phyloP scores from a whole-genome alignment of 2,329 filamentous ascomycete species.

The Teratosphaeria viscida region DNA sequence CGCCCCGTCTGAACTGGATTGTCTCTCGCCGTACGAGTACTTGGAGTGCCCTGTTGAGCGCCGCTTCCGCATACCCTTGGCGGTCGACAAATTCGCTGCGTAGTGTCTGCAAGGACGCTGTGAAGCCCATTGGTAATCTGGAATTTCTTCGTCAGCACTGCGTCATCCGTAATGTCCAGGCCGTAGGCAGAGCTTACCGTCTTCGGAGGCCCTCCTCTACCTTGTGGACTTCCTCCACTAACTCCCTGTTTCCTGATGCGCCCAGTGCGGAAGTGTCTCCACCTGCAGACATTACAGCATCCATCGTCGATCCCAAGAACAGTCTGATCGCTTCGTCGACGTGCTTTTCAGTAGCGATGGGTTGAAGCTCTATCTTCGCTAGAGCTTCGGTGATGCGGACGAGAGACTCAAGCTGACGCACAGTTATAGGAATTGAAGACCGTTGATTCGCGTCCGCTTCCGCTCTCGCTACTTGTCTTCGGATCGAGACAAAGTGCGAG shows the following conservation, averaged over 20 bases:
- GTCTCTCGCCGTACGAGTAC: slow-evolving; percentile 81
- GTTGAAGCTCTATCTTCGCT: slow-evolving; percentile 78
- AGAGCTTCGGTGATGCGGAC: slow-evolving; percentile 94
- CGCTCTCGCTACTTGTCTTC: slow-evolving; percentile 82
- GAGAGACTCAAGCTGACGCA: slow-evolving; percentile 93
- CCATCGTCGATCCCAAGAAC: slow-evolving; percentile 95
- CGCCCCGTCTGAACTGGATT: slow-evolving; percentile 68
- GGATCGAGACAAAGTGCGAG: slow-evolving; percentile 93
- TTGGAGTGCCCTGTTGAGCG: slow-evolving; percentile 72
- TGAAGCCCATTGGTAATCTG: slow-evolving; percentile 81
- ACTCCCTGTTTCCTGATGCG: slow-evolving; percentile 65
- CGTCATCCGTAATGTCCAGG: background rate
- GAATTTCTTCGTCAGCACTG: slow-evolving; percentile 4
- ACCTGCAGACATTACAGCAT: slow-evolving; percentile 54
- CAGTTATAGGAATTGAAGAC: slow-evolving; percentile 91
- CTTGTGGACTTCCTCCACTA: slow-evolving; percentile 80
- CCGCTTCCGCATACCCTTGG: slow-evolving; percentile 80
- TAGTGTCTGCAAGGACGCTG: slow-evolving; percentile 76
- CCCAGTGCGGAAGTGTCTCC: slow-evolving; percentile 65
- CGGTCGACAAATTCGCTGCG: slow-evolving; percentile 85
- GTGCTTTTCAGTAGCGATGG: slow-evolving; percentile 78
- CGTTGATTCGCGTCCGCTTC: slow-evolving; percentile 84
- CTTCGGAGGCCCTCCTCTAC: slow-evolving; percentile 83
- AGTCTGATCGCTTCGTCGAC: slow-evolving; percentile 96
- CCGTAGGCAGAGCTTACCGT: slow-evolving; percentile 31